A percentile compares a stretch with the other conserved stretches of the same genome.
phyloP scores from a whole-genome alignment of 805 yeast genomes.

The Brettanomyces custersianus region DNA sequence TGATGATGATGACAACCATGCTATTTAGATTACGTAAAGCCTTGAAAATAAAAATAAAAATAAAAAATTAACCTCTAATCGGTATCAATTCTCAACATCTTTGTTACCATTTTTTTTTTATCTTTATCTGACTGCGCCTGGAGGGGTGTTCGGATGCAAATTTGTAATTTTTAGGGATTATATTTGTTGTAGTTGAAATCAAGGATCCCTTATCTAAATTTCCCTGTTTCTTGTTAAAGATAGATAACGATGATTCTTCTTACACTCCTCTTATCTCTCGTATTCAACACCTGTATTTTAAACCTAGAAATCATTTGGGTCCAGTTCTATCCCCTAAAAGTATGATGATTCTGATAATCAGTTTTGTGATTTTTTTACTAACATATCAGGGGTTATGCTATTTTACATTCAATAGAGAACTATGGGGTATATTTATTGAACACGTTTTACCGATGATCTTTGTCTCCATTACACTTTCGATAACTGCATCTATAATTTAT shows the following conservation, averaged over 20 bases:
- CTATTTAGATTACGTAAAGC: too few species aligned
- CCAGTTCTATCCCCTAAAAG: constrained; percentile 1
- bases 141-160: too few species aligned
- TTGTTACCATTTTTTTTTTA: too few species aligned
- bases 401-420: constrained; percentile 14
- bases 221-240: not conserved
- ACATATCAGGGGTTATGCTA: constrained; percentile 18
- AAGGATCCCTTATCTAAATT: too few species aligned
- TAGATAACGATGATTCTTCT: not conserved
- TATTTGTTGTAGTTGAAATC: too few species aligned
- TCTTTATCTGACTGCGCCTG: too few species aligned
- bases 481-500: constrained; percentile 10
- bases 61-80: too few species aligned
- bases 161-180: too few species aligned
- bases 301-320: constrained; percentile 1
- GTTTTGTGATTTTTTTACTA: not conserved
- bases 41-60: too few species aligned
- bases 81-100: too few species aligned
- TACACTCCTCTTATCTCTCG: not conserved
- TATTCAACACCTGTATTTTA: not conserved
- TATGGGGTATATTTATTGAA: constrained; percentile 18
- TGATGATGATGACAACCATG: not conserved
- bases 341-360: not conserved
- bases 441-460: constrained; percentile 17
- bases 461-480: constrained; percentile 13